Evolutionary conservation across 306 rosid species (phyloP).

Genomic region (Phaseolus lunatus): DNA sequence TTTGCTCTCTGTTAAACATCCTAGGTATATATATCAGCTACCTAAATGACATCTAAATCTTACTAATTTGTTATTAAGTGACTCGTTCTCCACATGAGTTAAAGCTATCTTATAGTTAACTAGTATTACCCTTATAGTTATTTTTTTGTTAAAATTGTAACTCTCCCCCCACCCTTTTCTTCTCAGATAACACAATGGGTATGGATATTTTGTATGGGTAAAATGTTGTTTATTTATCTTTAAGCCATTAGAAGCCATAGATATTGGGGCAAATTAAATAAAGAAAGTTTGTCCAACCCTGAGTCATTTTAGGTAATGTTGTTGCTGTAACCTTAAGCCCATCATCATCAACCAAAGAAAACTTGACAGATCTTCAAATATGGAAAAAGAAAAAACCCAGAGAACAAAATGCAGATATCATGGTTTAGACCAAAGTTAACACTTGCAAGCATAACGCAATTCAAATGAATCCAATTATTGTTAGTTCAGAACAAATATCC

Average conservation of each 20-base stretch:
- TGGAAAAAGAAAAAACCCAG: neutral
- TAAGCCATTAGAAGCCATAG: neutral
- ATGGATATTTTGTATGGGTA: neutral
- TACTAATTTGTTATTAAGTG: neutral
- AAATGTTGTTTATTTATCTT: conserved; percentile 3
- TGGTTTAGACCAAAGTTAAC: conserved; percentile 7
- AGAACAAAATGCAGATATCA: conserved; percentile 5
- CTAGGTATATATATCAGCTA: neutral
- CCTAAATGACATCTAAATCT: conserved; percentile 8
- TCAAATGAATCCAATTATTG: conserved; percentile 15
- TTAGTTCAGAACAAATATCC: conserved; percentile 11
- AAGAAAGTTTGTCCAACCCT: neutral
- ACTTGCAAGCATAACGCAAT: neutral
- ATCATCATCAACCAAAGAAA: conserved; percentile 37
- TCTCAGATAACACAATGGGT: neutral
- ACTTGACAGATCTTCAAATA: neutral
- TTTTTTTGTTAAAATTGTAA: neutral
- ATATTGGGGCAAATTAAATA: neutral
- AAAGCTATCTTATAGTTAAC: neutral
- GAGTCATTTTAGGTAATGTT: conserved; percentile 1
- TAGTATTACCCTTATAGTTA: neutral
- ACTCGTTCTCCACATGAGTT: neutral
- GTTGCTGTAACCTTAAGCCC: conserved; percentile 14
- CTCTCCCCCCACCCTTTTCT: neutral
- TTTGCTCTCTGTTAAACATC: conserved; percentile 9